Percentiles rank a stretch among this genome's conserved stretches.
Evolutionary conservation across 768 basidiomycete species (phyloP).

Genomic region (Thelephora ganbajun): DNA sequence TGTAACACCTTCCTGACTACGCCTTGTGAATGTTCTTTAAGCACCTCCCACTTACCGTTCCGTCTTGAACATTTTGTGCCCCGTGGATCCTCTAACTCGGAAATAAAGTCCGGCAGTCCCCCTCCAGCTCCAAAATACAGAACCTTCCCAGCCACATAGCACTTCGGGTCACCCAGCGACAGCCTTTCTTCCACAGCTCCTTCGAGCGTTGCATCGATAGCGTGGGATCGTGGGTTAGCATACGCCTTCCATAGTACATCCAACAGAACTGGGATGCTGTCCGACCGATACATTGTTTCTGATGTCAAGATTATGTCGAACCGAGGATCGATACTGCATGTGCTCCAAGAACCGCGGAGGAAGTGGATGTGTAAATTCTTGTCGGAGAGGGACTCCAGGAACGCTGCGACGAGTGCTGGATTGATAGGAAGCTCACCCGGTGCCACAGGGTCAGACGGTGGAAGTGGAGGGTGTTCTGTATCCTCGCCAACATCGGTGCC

Average conservation of each 20-base stretch:
- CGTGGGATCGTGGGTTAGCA: neutral
- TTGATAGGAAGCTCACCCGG: constrained; percentile 57
- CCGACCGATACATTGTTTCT: constrained; percentile 80
- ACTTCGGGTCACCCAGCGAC: constrained; percentile 14
- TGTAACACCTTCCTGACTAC: constrained; percentile 64
- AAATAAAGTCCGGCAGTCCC: constrained; percentile 63
- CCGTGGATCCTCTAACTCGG: constrained; percentile 29
- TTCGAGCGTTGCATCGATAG: constrained; percentile 1
- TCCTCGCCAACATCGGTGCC: constrained; percentile 1
- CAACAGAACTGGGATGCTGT: constrained; percentile 49
- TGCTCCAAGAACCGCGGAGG: constrained; percentile 73
- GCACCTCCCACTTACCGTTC: constrained; percentile 33
- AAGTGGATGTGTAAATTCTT: constrained; percentile 53
- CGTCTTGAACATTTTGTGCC: constrained; percentile 3
- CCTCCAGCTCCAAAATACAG: constrained; percentile 95
- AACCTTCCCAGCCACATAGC: constrained; percentile 82
- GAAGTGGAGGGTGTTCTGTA: constrained; percentile 10
- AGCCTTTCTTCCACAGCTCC: neutral
- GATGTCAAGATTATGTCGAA: constrained; percentile 77
- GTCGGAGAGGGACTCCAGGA: constrained; percentile 39
- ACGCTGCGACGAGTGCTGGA: constrained; percentile 46
- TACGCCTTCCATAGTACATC: constrained; percentile 31
- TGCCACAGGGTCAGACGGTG: constrained; percentile 17
- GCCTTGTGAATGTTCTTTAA: constrained; percentile 54
- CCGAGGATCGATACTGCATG: constrained; percentile 22